These are phyloP conservation scores for Macrotyloma uniflorum DNA, from an alignment of 306 rosid genomes.

Conservation along the genomic window DNA sequence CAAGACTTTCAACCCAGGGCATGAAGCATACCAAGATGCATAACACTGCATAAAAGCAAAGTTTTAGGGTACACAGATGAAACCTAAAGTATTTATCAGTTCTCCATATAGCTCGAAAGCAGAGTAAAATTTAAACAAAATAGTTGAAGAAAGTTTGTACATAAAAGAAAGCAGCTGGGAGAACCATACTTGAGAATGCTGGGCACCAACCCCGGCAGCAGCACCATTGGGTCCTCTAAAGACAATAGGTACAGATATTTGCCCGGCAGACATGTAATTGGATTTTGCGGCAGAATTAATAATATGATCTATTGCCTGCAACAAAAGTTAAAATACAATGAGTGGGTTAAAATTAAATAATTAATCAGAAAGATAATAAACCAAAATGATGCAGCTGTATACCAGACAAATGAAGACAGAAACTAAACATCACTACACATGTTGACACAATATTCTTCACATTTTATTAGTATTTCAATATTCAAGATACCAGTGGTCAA, in stretches of 20 bases:
- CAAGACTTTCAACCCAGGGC: constrained; percentile 95
- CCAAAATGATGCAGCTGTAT: neutral
- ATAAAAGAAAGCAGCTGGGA: constrained; percentile 11
- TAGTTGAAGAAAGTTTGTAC: neutral
- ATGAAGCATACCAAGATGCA: constrained; percentile 85
- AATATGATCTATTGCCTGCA: constrained; percentile 97
- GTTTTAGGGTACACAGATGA: constrained; percentile 7
- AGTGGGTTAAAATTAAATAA: constrained; percentile 2
- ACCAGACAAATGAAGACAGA: neutral
- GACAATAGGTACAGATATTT: constrained; percentile 90
- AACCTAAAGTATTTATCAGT: constrained; percentile 7
- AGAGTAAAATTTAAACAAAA: constrained; percentile 6
- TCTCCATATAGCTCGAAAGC: constrained; percentile 14
- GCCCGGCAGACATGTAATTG: constrained; percentile 96
- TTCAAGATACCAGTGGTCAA: neutral
- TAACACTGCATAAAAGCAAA: constrained; percentile 65
- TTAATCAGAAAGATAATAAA: neutral
- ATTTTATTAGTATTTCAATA: neutral
- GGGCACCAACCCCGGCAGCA: constrained; percentile 99
- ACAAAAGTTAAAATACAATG: constrained; percentile 26
- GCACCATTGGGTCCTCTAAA: constrained; percentile 99
- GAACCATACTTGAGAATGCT: constrained; percentile 91
- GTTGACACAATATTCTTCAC: neutral
- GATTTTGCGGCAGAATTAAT: constrained; percentile 99
- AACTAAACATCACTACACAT: neutral